These are phyloP conservation scores for Brasilioporus rufonigricans DNA, from an alignment of 768 basidiomycete species.

Conservation along the genomic window DNA sequence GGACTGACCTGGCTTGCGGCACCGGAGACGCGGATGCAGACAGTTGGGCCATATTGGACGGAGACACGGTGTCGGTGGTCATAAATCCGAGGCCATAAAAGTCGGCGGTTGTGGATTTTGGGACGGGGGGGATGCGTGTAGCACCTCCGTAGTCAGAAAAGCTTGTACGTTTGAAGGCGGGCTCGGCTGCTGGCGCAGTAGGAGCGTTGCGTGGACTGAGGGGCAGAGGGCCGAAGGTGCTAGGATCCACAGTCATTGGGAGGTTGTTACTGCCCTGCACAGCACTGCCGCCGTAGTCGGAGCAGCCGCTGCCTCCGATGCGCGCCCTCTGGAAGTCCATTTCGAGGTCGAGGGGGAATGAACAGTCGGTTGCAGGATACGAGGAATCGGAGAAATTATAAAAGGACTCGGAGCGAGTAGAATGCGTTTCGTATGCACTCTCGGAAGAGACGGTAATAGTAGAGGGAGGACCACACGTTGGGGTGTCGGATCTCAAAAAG, in stretches of 20 bases:
- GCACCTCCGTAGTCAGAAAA: conserved; percentile 67
- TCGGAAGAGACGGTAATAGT: conserved; percentile 78
- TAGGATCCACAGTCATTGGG: conserved; percentile 49
- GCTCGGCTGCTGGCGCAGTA: conserved; percentile 30
- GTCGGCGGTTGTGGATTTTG: conserved; percentile 49
- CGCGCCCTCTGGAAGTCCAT: conserved; percentile 70
- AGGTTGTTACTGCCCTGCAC: conserved; percentile 38
- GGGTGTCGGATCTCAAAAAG: conserved; percentile 59
- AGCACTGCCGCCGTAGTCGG: conserved; percentile 51
- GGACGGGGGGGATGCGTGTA: conserved; percentile 45
- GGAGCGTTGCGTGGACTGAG: conserved; percentile 56
- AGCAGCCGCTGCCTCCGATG: conserved; percentile 44
- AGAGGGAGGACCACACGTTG: conserved; percentile 70
- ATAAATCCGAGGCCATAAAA: conserved; percentile 40
- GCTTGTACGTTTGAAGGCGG: conserved; percentile 43
- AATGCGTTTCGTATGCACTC: conserved; percentile 68
- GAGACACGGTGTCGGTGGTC: conserved; percentile 47
- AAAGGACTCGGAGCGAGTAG: conserved; percentile 66
- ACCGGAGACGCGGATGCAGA: conserved; percentile 43
- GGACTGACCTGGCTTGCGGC: conserved; percentile 36
- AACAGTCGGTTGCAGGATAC: conserved; percentile 48
- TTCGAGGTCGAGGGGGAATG: conserved; percentile 64
- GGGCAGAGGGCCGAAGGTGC: conserved; percentile 55
- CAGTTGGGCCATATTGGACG: conserved; percentile 51
- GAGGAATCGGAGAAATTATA: conserved; percentile 62